Percentiles rank a stretch among this genome's conserved stretches.
Evolutionary conservation across 768 basidiomycete species (phyloP).

Genomic region (Xerocomus brunneocitrinus): DNA sequence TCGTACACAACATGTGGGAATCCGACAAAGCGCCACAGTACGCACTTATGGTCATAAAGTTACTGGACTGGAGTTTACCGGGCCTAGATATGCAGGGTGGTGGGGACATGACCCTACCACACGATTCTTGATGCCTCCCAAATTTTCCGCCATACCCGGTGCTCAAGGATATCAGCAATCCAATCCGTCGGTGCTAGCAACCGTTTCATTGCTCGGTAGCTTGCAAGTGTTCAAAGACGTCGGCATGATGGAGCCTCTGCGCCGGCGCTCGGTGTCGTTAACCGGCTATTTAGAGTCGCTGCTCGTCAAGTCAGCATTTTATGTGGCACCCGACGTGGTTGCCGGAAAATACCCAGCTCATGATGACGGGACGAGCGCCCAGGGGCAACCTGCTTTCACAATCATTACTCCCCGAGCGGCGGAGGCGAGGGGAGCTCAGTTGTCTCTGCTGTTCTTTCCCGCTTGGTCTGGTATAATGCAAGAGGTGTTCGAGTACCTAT

Average conservation of each 20-base stretch:
- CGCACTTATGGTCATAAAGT: conserved; percentile 21
- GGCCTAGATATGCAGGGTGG: conserved; percentile 84
- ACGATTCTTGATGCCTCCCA: conserved; percentile 85
- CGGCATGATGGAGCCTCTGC: conserved; percentile 66
- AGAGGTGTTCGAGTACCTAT: conserved; percentile 55
- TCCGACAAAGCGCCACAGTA: conserved; percentile 59
- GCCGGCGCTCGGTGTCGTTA: conserved; percentile 64
- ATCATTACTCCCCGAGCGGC: conserved; percentile 81
- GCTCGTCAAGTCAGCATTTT: conserved; percentile 60
- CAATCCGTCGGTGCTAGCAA: conserved; percentile 80
- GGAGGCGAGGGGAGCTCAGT: conserved; percentile 73
- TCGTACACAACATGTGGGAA: conserved; percentile 81
- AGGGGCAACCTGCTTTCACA: conserved; percentile 59
- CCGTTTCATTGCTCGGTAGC: conserved; percentile 78
- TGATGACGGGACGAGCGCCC: conserved; percentile 14
- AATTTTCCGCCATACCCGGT: conserved; percentile 79
- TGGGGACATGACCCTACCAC: conserved; percentile 91
- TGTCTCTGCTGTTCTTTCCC: conserved; percentile 81
- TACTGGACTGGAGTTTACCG: conserved; percentile 9
- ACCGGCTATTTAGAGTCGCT: conserved; percentile 68
- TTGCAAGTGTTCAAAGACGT: conserved; percentile 75
- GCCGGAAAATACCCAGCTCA: conserved; percentile 27
- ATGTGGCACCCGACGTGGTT: conserved; percentile 41
- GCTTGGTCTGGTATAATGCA: conserved; percentile 58
- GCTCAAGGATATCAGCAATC: conserved; percentile 97